Evolutionary conservation across 192 early-diverging fungal genomes (phyloP), one percentile per base, ranked within the genome.

Genomic region (Linnemannia elongata): DNA sequence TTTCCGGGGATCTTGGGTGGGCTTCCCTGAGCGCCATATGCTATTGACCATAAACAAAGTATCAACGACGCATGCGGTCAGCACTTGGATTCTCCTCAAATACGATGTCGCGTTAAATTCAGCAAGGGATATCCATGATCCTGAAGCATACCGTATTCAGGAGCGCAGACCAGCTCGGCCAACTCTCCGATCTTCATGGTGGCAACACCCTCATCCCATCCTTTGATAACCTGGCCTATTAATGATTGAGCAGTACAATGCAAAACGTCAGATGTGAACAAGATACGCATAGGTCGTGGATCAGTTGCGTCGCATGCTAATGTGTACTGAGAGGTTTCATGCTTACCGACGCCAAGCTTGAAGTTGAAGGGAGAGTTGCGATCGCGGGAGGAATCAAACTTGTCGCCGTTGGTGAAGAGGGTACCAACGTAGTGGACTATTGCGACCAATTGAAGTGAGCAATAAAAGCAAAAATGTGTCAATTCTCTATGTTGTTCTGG

Each of bases 391-490:
- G 88, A 89, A 68, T 89, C 88, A 60, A 89, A 87, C 55, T 83
- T 81, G 7, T 91, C 87, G 4, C 94, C 94, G 38, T 89, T 90
- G 4, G 84, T 88, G 68, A 91, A 93, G n/a, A 94, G 63, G 27
- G 89, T 92, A 70, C 95, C 95, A 30, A 93, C 92, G 82, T 95
- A 95, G 75, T 95, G 93, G 47, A 86, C 83, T 85, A 79, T 1
- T 27, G n/a, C 24, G 24, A 27, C 12, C 12, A 66, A 30, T 66
- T 66, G 10, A 68, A 24, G 35, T n/a, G n/a, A 30, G 41, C 4
- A 17, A 42, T 36, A 45, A 30, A 72, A 22, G 6, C 9, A 45
- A 52, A 36, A 69, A 24, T 2, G 9, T n/a, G 44, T 47, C 66
- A 76, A 22, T 44, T 9, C 2, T 24, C 60, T 10, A 3, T 52